Evolutionary conservation across 2,329 filamentous ascomycete species (phyloP).

Genomic region (Trichoderma lentiforme): DNA sequence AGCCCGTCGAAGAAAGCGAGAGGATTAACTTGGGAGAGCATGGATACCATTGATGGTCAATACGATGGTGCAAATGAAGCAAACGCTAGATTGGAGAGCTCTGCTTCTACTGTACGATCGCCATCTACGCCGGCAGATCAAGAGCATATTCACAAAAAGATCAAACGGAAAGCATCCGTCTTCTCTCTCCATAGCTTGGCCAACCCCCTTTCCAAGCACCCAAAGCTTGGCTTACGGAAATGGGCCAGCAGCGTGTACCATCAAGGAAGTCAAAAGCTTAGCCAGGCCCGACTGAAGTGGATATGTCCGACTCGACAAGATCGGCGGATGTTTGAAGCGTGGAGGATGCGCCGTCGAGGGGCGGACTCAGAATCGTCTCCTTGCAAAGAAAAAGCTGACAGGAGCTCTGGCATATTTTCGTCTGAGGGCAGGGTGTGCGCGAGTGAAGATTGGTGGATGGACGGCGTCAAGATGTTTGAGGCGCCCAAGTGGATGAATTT

Average conservation of each 20-base stretch:
- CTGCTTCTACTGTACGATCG: constrained; percentile 1
- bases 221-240: constrained; percentile 29
- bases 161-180: constrained; percentile 33
- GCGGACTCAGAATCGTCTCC: constrained; percentile 16
- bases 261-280: constrained; percentile 27
- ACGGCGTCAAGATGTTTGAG: constrained; percentile 33
- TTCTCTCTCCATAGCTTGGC: constrained; percentile 31
- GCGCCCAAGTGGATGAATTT: constrained; percentile 34
- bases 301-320: constrained; percentile 28
- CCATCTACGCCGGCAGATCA: constrained; percentile 12
- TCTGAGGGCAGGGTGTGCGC: constrained; percentile 25
- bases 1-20: background rate
- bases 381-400: constrained; percentile 26
- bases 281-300: constrained; percentile 27
- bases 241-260: constrained; percentile 30
- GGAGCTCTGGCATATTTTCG: constrained; percentile 26
- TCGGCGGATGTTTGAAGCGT: constrained; percentile 28
- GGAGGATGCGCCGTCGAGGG: constrained; percentile 23
- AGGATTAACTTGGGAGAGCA: background rate
- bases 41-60: constrained; percentile 21
- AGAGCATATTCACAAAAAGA: constrained; percentile 18
- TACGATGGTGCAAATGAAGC: constrained; percentile 27
- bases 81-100: constrained; percentile 18
- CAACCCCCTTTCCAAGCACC: constrained; percentile 27
- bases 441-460: constrained; percentile 36